Conservation (phyloP, 441 rosid species). For the Gossypium schwendimanii region DNA sequence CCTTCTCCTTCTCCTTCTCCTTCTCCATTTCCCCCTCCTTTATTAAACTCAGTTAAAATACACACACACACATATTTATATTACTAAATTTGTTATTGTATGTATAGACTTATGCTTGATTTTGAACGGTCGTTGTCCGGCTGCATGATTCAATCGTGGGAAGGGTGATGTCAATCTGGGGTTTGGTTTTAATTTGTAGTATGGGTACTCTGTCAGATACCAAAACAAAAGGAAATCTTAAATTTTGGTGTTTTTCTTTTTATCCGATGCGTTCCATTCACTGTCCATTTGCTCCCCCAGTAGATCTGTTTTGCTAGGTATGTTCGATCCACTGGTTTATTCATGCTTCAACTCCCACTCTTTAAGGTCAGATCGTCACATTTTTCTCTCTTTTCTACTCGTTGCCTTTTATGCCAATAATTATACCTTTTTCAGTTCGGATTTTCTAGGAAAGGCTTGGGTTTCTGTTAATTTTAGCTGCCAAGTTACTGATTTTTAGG, state of each 20-base stretch:
- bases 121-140: constrained; percentile 26
- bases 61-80: too few species aligned
- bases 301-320: constrained; percentile 59
- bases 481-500: constrained; percentile 46
- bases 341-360: constrained; percentile 25
- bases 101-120: constrained; percentile 1
- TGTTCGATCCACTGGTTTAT: constrained; percentile 49
- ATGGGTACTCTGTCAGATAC: constrained; percentile 65
- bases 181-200: constrained; percentile 18
- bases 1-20: neutral
- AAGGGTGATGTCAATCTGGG: constrained; percentile 31
- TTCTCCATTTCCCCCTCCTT: constrained; percentile 1
- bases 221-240: constrained; percentile 28
- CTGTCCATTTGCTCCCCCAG: constrained; percentile 27
- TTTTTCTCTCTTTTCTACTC: constrained; percentile 19
- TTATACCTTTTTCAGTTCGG: constrained; percentile 2
- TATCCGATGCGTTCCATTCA: constrained; percentile 56
- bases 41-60: constrained; percentile 7
- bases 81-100: neutral
- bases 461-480: constrained; percentile 15
- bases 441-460: constrained; percentile 18
- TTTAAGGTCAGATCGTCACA: constrained; percentile 64
- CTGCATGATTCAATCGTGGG: constrained; percentile 43
- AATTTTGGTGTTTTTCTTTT: constrained; percentile 30
- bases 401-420: constrained; percentile 4